Conservation (phyloP, 805 yeast genomes). For the Myxozyma nipponensis region DNA sequence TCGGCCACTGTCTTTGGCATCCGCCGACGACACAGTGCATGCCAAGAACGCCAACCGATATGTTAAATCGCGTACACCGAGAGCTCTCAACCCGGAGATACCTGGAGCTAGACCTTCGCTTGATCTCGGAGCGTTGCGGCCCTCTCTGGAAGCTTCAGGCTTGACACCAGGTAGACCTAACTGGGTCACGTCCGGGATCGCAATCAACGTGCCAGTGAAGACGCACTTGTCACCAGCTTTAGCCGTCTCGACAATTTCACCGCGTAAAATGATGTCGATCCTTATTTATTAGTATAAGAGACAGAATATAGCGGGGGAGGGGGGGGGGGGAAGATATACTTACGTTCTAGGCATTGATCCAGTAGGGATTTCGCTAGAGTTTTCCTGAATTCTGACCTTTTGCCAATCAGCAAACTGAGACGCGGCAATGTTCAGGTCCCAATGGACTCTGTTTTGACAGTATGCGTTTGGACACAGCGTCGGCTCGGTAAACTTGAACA, state of each 20-base stretch:
- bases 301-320: no score
- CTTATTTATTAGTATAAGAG: conserved; percentile 34
- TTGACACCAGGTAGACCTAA: conserved; percentile 93
- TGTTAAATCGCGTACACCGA: conserved; percentile 94
- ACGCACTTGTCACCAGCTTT: conserved; percentile 96
- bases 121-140: conserved; percentile 50
- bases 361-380: conserved; percentile 93
- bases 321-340: no score
- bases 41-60: conserved; percentile 89
- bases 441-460: conserved; percentile 79
- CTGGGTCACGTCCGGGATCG: conserved; percentile 90
- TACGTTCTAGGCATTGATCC: conserved; percentile 93
- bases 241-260: conserved; percentile 91
- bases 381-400: conserved; percentile 89
- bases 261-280: conserved; percentile 84
- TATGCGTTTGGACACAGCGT: conserved; percentile 83
- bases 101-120: conserved; percentile 75
- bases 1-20: conserved; percentile 37
- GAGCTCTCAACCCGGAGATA: conserved; percentile 78
- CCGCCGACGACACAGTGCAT: conserved; percentile 75
- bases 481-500: conserved; percentile 91
- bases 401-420: conserved; percentile 96
- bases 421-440: conserved; percentile 80
- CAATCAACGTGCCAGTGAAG: conserved; percentile 92
- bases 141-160: conserved; percentile 73